Base-by-base conservation (phyloP, 2,329 filamentous ascomycete species). In the Catunica adiposa region DNA sequence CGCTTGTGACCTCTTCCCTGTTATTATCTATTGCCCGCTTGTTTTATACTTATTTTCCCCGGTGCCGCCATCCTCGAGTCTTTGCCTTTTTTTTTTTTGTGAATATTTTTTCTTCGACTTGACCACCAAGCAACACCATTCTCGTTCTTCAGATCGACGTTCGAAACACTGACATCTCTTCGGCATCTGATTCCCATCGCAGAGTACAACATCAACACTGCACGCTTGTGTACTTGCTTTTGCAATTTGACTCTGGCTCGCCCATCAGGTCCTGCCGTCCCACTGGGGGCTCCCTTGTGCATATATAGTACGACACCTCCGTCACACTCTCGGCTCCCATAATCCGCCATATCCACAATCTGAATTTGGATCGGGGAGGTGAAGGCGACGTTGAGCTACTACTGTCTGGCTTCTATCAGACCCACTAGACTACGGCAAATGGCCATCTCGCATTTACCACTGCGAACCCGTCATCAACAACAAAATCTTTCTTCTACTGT, bases 1-100 rank as follows among this genome's bases (percentile, higher is more conserved):
- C 22, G 48, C 15, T 34, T 51, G 48, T 51, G 26, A 37, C 25
- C 26, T 51, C 31, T 51, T 51, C 14, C n/a, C 20, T 17, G n/a
- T 17, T 44, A 1, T 44, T 22, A 3, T 22, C 11, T 22, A n/a
- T 44, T n/a, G 4, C 40, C 40, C 14, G 20, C 15, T n/a, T 44
- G n/a, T 44, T 44, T 44, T 44, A 44, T 44, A 44, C 40, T 44
- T 44, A 44, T 44, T 44, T n/a, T 44, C 40, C 40, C 40, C 11
- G 8, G 38, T 42, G 40, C 20, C 20, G 20, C 40, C 4, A 17
- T 44, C 40, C n/a, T 44, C 40, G 15, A 17, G 40, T n/a, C 11
- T 17, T 44, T 44, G 2, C 40, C 8, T 22, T 44, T n/a, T n/a
- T n/a, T n/a, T n/a, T n/a, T n/a, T n/a, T n/a, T n/a, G n/a, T n/a